A percentile compares a stretch with the other conserved stretches of the same genome.
These are phyloP conservation scores for Auriculariales sp. DNA, from an alignment of 768 basidiomycete genomes.

Conservation along the genomic window DNA sequence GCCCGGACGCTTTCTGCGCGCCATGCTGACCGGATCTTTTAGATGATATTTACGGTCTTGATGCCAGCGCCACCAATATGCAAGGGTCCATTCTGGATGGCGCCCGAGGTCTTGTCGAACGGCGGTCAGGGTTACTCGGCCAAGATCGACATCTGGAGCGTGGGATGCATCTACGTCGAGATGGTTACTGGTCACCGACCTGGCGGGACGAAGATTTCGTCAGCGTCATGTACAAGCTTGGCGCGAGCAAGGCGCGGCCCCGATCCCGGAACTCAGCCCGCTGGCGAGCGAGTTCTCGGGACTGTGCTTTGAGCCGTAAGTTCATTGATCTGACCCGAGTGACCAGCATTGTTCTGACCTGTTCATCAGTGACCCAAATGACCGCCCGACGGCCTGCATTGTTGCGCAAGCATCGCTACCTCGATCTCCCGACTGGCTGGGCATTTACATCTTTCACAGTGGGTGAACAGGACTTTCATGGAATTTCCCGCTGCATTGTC, in stretches of 20 bases:
- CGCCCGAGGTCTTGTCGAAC: conserved; percentile 83
- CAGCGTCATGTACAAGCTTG: conserved; percentile 92
- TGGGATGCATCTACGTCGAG: conserved; percentile 95
- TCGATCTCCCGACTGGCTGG: conserved; percentile 60
- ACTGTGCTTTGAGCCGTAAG: conserved; percentile 82
- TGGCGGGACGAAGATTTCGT: conserved; percentile 86
- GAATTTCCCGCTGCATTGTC: too few species aligned
- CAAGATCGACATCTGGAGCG: conserved; percentile 97
- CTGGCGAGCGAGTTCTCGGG: conserved; percentile 75
- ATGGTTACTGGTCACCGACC: conserved; percentile 98
- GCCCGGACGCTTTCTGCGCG: background rate
- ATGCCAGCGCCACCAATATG: conserved; percentile 82
- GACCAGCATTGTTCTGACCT: background rate
- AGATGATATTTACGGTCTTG: conserved; percentile 63
- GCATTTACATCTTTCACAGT: conserved; percentile 54
- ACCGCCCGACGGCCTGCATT: conserved; percentile 73
- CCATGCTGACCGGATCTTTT: conserved; percentile 11
- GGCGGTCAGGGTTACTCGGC: conserved; percentile 77
- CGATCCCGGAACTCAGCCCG: conserved; percentile 66
- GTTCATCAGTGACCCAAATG: conserved; percentile 56
- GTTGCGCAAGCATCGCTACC: conserved; percentile 67
- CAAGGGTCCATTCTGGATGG: conserved; percentile 99
- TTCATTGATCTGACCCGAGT: conserved; percentile 5
- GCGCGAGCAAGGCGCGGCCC: conserved; percentile 77
- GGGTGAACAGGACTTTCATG: too few species aligned